Evolutionary conservation across 495 filamentous ascomycete species (phyloP), one percentile per base, ranked within the genome.

Genomic region (Aspergillus egyptiacus): DNA sequence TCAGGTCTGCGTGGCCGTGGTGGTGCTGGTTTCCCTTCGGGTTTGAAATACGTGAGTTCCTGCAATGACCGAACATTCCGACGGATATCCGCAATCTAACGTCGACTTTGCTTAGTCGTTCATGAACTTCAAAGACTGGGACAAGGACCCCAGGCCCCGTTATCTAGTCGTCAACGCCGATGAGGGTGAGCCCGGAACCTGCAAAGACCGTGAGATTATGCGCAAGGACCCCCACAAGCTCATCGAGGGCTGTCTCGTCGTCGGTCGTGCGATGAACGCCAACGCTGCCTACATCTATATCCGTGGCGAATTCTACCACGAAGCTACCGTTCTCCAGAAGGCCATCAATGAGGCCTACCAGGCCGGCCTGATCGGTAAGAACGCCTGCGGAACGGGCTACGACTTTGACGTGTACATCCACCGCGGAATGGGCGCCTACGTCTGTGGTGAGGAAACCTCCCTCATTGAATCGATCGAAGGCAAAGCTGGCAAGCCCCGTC

Each of bases 121-220:
- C 77, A 98, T 98, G 93, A 98, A 97, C 75, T 88, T 89, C 80
- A 95, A 96, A 71, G 94, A 88, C 67, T 98, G 93, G 94, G 90
- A 97, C 59, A 95, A 96, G 76, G 94, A 96, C 64, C 89, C 77
- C 46, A 91, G 94, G 67, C 94, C 94, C 50, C 83, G 93, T 48
- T 98, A 98, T 61, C 77, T 98, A 33, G 90, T 98, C 42, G 87
- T 98, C 74, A 98, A 98, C 60, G 93, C 93, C 55, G 93, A 98
- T 65, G 93, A 98, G 77, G 93, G 93, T 64, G 93, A 98, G 70
- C 93, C 93, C 7, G 93, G 93, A 64, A 98, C 93, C 25, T 98
- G 93, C 84, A 98, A 98, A 73, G 93, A 98, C 68, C 86, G 93
- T 63, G 94, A 97, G 70, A 98, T 98, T 61, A 98, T 98, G 91